A percentile compares a stretch with the other conserved stretches of the same genome.
Evolutionary conservation across 2,329 filamentous ascomycete species (phyloP).

Genomic region (Microcyclospora pomicola): DNA sequence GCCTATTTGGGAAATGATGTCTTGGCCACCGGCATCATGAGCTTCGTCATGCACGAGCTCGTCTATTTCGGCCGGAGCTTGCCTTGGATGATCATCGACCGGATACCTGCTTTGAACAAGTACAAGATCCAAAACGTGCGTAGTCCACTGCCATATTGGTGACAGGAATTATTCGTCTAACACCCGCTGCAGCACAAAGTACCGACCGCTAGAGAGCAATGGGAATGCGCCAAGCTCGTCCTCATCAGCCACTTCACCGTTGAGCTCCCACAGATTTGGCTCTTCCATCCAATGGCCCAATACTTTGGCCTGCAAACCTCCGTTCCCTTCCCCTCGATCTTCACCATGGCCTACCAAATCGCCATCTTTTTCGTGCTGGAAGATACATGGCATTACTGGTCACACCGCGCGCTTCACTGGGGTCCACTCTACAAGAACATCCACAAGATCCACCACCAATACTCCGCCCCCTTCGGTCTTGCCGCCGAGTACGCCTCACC

Average conservation of each 20-base stretch:
- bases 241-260: slow-evolving; percentile 94
- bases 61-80: slow-evolving; percentile 88
- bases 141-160: slow-evolving; percentile 7
- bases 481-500: slow-evolving; percentile 96
- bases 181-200: slow-evolving; percentile 51
- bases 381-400: slow-evolving; percentile 98
- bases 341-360: slow-evolving; percentile 84
- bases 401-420: slow-evolving; percentile 84
- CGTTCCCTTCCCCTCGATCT: slow-evolving; percentile 75
- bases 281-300: slow-evolving; percentile 94
- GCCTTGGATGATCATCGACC: slow-evolving; percentile 87
- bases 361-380: slow-evolving; percentile 89
- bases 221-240: slow-evolving; percentile 83
- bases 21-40: slow-evolving; percentile 93
- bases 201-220: slow-evolving; percentile 85
- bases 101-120: slow-evolving; percentile 72
- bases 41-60: slow-evolving; percentile 84
- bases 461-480: slow-evolving; percentile 91
- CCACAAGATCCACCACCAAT: slow-evolving; percentile 98
- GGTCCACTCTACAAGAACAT: slow-evolving; percentile 90
- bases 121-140: slow-evolving; percentile 87
- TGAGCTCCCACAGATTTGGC: slow-evolving; percentile 95
- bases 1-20: slow-evolving; percentile 96
- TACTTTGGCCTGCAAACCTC: slow-evolving; percentile 78
- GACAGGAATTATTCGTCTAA: slow-evolving; percentile 3